A percentile compares a stretch with the other conserved stretches of the same genome.
phyloP scores from a whole-genome alignment of 768 basidiomycete genomes.

The Lyophyllum semitale region DNA sequence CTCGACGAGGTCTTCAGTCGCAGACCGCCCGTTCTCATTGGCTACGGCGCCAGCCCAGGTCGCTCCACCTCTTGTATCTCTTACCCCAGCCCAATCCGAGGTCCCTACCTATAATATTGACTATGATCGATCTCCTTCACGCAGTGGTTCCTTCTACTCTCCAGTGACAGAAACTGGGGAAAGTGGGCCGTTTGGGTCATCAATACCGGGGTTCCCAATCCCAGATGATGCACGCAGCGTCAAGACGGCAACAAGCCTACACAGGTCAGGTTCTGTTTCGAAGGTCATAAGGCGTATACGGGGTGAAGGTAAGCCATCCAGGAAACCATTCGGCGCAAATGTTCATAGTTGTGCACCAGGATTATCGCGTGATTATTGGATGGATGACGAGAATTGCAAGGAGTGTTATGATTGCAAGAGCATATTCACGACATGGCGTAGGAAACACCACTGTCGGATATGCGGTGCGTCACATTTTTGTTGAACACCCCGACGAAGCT shows the following conservation, averaged over 20 bases:
- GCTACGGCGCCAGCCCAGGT: slow-evolving; percentile 53
- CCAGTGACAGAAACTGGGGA: slow-evolving; percentile 59
- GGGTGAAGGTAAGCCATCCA: slow-evolving; percentile 70
- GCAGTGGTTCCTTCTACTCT: slow-evolving; percentile 48
- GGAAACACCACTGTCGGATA: slow-evolving; percentile 97
- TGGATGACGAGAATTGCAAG: slow-evolving; percentile 95
- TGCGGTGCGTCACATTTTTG: slow-evolving; percentile 61
- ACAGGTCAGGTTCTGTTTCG: slow-evolving; percentile 81
- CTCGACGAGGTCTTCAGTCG: slow-evolving; percentile 44
- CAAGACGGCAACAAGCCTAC: slow-evolving; percentile 69
- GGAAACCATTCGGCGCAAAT: background rate
- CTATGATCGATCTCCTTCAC: slow-evolving; percentile 59
- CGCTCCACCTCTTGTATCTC: slow-evolving; percentile 82
- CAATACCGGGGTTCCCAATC: slow-evolving; percentile 92
- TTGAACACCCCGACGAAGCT: background rate
- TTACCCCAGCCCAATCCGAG: slow-evolving; percentile 85
- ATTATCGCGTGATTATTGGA: slow-evolving; percentile 96
- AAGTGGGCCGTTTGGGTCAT: slow-evolving; percentile 61
- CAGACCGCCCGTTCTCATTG: slow-evolving; percentile 64
- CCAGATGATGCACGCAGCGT: slow-evolving; percentile 89
- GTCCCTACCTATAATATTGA: slow-evolving; percentile 69
- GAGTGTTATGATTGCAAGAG: slow-evolving; percentile 97
- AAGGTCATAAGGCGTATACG: slow-evolving; percentile 89
- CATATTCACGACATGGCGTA: slow-evolving; percentile 89
- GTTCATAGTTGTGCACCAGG: slow-evolving; percentile 43